Percentiles rank a stretch among this genome's conserved stretches.
These are phyloP conservation scores for Mucor indicus DNA, from an alignment of 371 early-diverging fungal genomes.

Conservation along the genomic window DNA sequence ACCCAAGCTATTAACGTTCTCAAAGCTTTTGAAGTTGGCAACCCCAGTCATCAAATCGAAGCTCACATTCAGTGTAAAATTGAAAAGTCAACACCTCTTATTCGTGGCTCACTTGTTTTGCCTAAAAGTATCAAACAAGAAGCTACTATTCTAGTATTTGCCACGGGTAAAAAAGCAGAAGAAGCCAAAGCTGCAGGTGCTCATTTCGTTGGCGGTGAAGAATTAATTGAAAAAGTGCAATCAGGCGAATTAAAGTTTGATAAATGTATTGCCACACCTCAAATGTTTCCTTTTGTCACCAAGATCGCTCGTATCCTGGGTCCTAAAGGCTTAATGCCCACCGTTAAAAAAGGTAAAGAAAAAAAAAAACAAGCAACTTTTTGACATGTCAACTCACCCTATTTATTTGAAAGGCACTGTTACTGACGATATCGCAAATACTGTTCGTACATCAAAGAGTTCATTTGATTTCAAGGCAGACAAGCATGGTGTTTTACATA, in stretches of 20 bases:
- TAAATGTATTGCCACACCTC: constrained; percentile 85
- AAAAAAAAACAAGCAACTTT: no score
- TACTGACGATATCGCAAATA: constrained; percentile 64
- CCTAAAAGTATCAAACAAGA: constrained; percentile 67
- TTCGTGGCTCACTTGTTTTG: constrained; percentile 71
- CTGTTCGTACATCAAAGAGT: constrained; percentile 61
- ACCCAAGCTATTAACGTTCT: constrained; percentile 37
- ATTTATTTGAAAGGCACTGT: constrained; percentile 74
- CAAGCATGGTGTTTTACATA: constrained; percentile 68
- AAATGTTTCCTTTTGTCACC: constrained; percentile 84
- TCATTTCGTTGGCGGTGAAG: constrained; percentile 84
- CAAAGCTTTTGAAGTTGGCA: constrained; percentile 70
- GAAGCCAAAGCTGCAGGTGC: constrained; percentile 83
- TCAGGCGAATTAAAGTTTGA: constrained; percentile 75
- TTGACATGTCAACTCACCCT: no score
- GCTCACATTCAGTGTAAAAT: constrained; percentile 70
- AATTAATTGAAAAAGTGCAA: constrained; percentile 72
- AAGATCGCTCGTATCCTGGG: constrained; percentile 91
- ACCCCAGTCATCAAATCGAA: constrained; percentile 66
- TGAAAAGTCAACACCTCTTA: constrained; percentile 72
- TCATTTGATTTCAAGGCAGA: constrained; percentile 79
- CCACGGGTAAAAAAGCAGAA: constrained; percentile 77
- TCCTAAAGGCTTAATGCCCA: constrained; percentile 95
- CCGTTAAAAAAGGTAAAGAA: constrained; percentile 82
- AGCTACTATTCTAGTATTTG: constrained; percentile 71